These are phyloP conservation scores for Epichloe typhina DNA, from an alignment of 2,329 filamentous ascomycete species.

Conservation along the genomic window DNA sequence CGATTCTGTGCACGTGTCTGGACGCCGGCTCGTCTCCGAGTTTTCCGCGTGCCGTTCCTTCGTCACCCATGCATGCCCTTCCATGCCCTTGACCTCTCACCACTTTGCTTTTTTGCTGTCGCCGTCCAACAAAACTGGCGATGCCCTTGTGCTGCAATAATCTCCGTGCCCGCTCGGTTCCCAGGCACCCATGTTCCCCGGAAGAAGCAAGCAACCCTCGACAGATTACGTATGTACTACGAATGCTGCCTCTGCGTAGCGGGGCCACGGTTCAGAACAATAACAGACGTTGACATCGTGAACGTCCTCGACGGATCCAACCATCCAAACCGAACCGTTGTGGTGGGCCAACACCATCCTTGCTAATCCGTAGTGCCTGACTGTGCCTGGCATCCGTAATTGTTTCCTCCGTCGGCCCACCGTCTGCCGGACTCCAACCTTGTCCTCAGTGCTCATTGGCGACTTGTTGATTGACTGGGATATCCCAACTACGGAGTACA, in stretches of 20 bases:
- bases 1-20: too few relatives aligned
- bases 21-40: too few relatives aligned
- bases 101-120: not conserved
- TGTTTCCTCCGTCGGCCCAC: not conserved
- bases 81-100: not conserved
- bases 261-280: too few relatives aligned
- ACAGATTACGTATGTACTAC: too few relatives aligned
- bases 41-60: not conserved
- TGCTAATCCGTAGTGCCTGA: not conserved
- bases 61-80: not conserved
- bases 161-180: not conserved
- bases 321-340: not conserved
- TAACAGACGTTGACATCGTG: too few relatives aligned
- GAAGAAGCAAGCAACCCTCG: not conserved
- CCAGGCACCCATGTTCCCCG: slow-evolving; percentile 2
- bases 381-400: not conserved
- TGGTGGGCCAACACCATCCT: not conserved
- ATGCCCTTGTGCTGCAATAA: too few relatives aligned
- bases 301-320: too few relatives aligned
- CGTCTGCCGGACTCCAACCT: not conserved
- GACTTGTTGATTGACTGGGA: too few relatives aligned
- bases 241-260: too few relatives aligned
- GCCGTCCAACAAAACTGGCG: not conserved
- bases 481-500: too few relatives aligned
- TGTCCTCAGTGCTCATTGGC: not conserved